Evolutionary conservation across 345 rosid species (phyloP), one percentile per base, ranked within the genome.

Genomic region (Nasturtium officinale): DNA sequence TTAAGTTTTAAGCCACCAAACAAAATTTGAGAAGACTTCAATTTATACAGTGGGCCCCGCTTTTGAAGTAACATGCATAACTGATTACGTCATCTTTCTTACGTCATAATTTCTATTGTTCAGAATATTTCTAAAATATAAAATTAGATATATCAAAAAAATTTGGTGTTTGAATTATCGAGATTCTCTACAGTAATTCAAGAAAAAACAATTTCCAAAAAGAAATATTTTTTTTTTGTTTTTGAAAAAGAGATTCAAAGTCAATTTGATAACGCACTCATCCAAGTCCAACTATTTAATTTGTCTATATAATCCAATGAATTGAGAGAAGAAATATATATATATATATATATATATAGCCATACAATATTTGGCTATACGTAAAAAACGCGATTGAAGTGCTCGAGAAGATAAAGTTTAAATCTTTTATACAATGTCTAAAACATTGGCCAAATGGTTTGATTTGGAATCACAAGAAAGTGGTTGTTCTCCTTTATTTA

Each of bases 401-500:
- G 7, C 10, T 7, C 3, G 45, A 52, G 66, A 57, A 23, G 45
- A 1, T 23, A 52, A 73, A 47, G 18, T 9, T 33, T 6, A 23
- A 7, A 18, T 6, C 62, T 64, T 33, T 25, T 21, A 54, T 9
- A 59, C 11, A 53, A 77, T 77, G 80, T 56, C 71, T 9, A 63
- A 46, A 47, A 17, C 21, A 29, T 58, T 40, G 9, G 38, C 3
- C 9, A 40, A 11, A 2, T 17, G n/a, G 61, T 30, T 77, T 65
- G 76, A 65, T 57, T 33, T 57, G 54, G 80, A 77, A 71, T 77
- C 72, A 48, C 76, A 64, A 58, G 63, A 65, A 50, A 77, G 57
- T 20, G 17, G 72, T 71, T 70, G 17, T n/a, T 33, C 70, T 69
- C 48, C 72, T 71, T 64, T 30, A 69, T 69, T 63, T 45, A 76